Evolutionary conservation across 108 stramenopile genomes (phyloP), one percentile per base, ranked within the genome.

Genomic region (Cyclotella sp.): DNA sequence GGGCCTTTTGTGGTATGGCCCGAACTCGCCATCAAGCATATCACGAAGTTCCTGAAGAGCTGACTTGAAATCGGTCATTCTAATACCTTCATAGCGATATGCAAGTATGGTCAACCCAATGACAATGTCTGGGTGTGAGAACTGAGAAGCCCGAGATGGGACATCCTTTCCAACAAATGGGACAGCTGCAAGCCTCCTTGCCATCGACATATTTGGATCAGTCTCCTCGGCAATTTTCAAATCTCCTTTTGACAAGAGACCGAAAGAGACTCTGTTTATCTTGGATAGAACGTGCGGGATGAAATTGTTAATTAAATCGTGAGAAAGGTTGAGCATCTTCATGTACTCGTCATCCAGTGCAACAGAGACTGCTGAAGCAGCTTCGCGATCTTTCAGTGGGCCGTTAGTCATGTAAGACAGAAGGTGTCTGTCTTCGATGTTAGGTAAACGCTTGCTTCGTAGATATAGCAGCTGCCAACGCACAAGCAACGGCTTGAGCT

Each of bases 151-250:
- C 39, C 97, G 72, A 63, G 91, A 93, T 1, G 99, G 99, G 45
- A 98, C 97, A 76, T 99, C 98, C 76, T 99, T 98, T 44, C 97
- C 99, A 30, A 99, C 93, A 70, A 99, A 99, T 5, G 99, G 99
- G 40, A 99, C 91, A 9, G 99, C 98, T 26, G 97, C 86, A 28
- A 99, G 88, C 62, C 94, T 87, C 63, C 99, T 88, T 12, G 94
- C 86, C 49, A 93, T 85, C 6, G 98, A 97, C 72, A 98, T 93
- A 69, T 90, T 94, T 41, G 91, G 87, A 62, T 91, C 93, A 42
- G 76, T 84, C 70, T 95, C 92, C 19, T 86, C 70, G n/a, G 88
- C 84, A 46, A 84, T 88, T 72, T 89, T 88, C 24, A 95, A 18
- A 66, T 95, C 91, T 40, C 63, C 54, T 71, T 91, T 92, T 10